Conservation (phyloP, 768 basidiomycete genomes). For the Leccinum aurantiacum region DNA sequence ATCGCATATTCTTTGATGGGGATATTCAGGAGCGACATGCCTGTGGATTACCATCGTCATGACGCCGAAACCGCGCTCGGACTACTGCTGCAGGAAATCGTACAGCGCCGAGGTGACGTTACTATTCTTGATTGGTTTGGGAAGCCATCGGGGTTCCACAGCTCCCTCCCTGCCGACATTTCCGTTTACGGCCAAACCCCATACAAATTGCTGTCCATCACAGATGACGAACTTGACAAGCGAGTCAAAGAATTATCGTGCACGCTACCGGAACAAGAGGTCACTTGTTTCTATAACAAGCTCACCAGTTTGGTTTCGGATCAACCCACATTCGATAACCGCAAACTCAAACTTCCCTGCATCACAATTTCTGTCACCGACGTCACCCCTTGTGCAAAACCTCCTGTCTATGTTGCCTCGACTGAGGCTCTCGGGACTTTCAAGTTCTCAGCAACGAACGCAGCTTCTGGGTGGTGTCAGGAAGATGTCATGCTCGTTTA, state of each 20-base stretch:
- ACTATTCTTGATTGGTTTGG: slow-evolving; percentile 6
- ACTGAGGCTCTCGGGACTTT: too few relatives aligned
- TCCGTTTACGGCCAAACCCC: too few relatives aligned
- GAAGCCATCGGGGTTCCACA: too few relatives aligned
- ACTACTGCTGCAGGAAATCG: slow-evolving; percentile 12
- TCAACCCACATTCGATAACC: slow-evolving; percentile 3
- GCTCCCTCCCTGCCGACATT: too few relatives aligned
- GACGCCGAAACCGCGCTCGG: slow-evolving; percentile 13
- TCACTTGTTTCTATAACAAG: neutral
- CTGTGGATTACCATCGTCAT: neutral
- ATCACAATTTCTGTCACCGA: slow-evolving; percentile 8
- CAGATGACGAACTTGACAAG: neutral
- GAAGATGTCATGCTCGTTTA: too few relatives aligned
- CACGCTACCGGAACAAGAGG: neutral
- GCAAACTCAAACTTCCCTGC: slow-evolving; percentile 13
- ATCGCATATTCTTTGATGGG: slow-evolving; percentile 17
- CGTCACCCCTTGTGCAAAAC: neutral
- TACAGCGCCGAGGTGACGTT: slow-evolving; percentile 8
- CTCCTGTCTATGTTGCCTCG: neutral
- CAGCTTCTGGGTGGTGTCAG: too few relatives aligned
- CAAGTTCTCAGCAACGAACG: too few relatives aligned
- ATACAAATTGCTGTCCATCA: neutral
- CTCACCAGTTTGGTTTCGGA: neutral
- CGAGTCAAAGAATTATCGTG: neutral
- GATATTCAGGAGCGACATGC: slow-evolving; percentile 15